These are phyloP conservation scores for Saccharomycopsis guyanensis DNA, from an alignment of 805 yeast genomes.

Conservation along the genomic window DNA sequence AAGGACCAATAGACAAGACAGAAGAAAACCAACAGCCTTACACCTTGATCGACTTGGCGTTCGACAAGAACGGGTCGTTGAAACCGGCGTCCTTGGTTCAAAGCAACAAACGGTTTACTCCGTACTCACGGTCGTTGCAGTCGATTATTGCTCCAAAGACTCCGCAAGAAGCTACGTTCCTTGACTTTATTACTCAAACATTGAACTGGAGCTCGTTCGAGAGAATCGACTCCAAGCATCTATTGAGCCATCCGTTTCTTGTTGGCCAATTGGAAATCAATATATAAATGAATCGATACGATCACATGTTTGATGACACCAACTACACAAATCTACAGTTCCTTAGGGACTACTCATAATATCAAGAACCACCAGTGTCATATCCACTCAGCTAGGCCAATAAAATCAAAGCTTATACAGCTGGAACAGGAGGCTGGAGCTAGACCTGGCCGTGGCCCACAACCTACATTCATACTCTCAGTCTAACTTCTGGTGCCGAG, in stretches of 20 bases:
- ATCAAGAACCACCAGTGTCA: no score
- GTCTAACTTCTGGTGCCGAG: no score
- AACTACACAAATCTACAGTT: no score
- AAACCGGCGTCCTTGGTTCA: conserved; percentile 8
- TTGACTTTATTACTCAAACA: conserved; percentile 1
- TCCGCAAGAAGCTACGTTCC: not conserved
- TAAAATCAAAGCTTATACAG: no score
- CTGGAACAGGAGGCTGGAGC: no score
- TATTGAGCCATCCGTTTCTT: conserved; percentile 5
- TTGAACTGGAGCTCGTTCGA: conserved; percentile 27
- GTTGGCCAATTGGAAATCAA: no score
- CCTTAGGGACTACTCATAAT: no score
- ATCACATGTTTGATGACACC: no score
- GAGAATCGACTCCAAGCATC: conserved; percentile 24
- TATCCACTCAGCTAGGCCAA: no score
- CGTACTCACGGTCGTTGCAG: not conserved
- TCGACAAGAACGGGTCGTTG: conserved; percentile 14
- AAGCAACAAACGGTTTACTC: not conserved
- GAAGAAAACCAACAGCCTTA: conserved; percentile 14
- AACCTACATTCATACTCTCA: no score
- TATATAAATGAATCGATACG: no score
- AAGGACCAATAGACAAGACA: conserved; percentile 30
- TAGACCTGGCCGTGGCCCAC: no score
- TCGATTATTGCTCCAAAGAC: not conserved
- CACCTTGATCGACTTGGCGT: conserved; percentile 14